Evolutionary conservation across 1,139 yeast genomes (phyloP).

Genomic region (Eremothecium sinecaudum): DNA sequence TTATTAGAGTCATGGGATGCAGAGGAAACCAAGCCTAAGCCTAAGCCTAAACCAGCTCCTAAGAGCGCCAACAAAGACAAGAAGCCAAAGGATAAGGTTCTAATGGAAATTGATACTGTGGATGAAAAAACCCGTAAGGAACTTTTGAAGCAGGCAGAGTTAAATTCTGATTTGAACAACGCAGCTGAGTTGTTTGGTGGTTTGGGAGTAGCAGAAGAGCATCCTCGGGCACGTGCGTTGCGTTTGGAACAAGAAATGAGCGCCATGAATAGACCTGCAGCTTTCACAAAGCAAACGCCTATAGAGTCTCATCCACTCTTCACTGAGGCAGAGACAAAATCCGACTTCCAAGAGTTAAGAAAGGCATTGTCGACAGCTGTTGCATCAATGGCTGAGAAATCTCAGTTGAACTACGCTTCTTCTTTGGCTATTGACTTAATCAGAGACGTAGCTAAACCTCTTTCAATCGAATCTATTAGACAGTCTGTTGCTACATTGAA

Average conservation of each 20-base stretch:
- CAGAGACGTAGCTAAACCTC: conserved; percentile 74
- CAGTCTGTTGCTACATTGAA: conserved; percentile 80
- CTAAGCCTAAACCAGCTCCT: conserved; percentile 36
- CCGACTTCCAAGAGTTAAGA: conserved; percentile 75
- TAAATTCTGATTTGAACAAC: conserved; percentile 77
- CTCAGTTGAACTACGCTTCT: conserved; percentile 60
- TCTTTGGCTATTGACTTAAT: conserved; percentile 74
- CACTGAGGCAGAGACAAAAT: conserved; percentile 62
- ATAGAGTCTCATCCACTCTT: conserved; percentile 68
- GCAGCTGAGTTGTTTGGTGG: conserved; percentile 91
- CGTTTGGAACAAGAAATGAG: conserved; percentile 43
- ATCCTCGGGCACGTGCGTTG: conserved; percentile 57
- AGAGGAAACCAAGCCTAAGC: conserved; percentile 37
- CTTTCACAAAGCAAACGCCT: conserved; percentile 57
- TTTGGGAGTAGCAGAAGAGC: conserved; percentile 63
- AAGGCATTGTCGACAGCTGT: conserved; percentile 65
- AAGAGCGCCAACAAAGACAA: conserved; percentile 6
- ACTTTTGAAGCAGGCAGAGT: conserved; percentile 66
- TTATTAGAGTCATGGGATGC: conserved; percentile 85
- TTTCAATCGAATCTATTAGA: conserved; percentile 71
- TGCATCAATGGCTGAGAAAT: conserved; percentile 52
- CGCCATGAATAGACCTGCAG: conserved; percentile 29
- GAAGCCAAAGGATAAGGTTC: conserved; percentile 26
- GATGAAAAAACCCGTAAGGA: conserved; percentile 64
- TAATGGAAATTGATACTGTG: conserved; percentile 49